A percentile compares a stretch with the other conserved stretches of the same genome.
Evolutionary conservation across 2,329 filamentous ascomycete species (phyloP).

Genomic region (Zymoseptoria tritici): DNA sequence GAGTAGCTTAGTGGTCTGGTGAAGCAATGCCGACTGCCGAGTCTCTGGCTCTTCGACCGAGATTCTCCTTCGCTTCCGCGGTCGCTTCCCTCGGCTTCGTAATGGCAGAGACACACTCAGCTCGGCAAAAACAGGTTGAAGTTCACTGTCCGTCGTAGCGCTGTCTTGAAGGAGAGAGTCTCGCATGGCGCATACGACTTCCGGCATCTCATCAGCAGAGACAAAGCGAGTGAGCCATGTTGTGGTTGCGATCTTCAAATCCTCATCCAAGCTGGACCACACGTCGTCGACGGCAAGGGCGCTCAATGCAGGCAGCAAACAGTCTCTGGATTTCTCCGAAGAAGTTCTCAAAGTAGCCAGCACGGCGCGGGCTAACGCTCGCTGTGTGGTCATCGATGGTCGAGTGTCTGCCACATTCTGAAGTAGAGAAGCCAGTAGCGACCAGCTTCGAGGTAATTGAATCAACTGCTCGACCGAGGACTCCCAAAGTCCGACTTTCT

Average conservation of each 20-base stretch:
- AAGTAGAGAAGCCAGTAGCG: conserved; percentile 11
- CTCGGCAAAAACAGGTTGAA: conserved; percentile 13
- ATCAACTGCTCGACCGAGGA: conserved; percentile 12
- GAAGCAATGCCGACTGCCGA: background rate
- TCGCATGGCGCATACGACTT: conserved; percentile 9
- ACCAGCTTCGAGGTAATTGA: conserved; percentile 3
- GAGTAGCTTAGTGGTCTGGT: conserved; percentile 6
- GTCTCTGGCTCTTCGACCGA: background rate
- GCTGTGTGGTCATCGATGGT: conserved; percentile 10
- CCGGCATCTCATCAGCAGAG: conserved; percentile 9
- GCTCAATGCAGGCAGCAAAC: conserved; percentile 13
- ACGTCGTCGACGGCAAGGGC: conserved; percentile 4
- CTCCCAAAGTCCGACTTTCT: conserved; percentile 17
- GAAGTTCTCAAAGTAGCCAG: conserved; percentile 7
- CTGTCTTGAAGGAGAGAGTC: conserved; percentile 16
- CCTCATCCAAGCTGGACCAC: conserved; percentile 18
- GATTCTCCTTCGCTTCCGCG: conserved; percentile 16
- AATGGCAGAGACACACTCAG: conserved; percentile 9
- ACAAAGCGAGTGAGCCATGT: conserved; percentile 19
- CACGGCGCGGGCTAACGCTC: conserved; percentile 11
- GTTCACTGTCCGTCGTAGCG: conserved; percentile 20
- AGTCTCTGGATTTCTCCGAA: conserved; percentile 4
- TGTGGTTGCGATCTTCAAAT: conserved; percentile 20
- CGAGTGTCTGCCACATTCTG: conserved; percentile 1
- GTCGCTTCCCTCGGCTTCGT: background rate